phyloP scores from a whole-genome alignment of 225 moss, liverwort and hornwort genomes.

The Straminergon stramineum region DNA sequence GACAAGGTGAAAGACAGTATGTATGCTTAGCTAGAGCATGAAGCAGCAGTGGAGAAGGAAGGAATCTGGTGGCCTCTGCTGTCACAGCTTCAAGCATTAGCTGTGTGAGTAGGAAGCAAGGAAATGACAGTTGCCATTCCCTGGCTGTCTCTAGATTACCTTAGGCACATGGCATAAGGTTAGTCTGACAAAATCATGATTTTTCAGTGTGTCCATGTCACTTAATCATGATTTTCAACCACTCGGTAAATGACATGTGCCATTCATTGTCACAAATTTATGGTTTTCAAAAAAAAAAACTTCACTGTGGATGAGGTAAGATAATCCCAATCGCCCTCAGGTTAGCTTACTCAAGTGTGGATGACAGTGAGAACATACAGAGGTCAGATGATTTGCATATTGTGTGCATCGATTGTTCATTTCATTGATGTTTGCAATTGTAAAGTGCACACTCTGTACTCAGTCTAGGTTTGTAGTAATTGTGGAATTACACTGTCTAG shows the following conservation, averaged over 20 bases:
- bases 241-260: not conserved
- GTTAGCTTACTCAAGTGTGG: not conserved
- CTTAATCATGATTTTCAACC: not conserved
- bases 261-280: not conserved
- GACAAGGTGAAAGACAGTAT: not conserved
- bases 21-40: not conserved
- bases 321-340: no score
- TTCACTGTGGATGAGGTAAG: not conserved
- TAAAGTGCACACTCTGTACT: not conserved
- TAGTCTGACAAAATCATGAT: not conserved
- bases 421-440: not conserved
- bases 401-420: not conserved
- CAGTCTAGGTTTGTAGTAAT: not conserved
- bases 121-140: not conserved
- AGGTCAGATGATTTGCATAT: not conserved
- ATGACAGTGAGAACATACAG: not conserved
- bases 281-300: not conserved
- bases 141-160: not conserved
- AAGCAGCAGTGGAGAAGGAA: not conserved
- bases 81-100: not conserved
- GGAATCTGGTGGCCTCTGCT: not conserved
- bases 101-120: not conserved
- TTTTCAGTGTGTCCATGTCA: not conserved
- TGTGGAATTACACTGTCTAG: not conserved
- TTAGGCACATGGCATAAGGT: not conserved